Base-by-base conservation (phyloP, 805 yeast genomes). In the Lipomyces yamadae region DNA sequence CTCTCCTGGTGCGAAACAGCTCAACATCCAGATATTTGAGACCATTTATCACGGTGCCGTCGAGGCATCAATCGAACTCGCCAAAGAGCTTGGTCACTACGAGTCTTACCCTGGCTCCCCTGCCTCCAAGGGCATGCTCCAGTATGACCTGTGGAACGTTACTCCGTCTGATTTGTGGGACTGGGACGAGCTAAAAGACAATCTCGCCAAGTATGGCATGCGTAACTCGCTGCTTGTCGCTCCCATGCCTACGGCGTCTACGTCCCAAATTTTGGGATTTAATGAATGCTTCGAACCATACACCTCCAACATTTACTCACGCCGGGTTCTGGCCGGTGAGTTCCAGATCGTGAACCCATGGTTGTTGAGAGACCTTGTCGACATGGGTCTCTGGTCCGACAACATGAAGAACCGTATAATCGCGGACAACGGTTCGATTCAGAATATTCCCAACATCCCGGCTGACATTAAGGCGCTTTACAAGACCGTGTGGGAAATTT, bases 211-310 rank as follows among this genome's bases (percentile, higher is more conserved):
- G 69, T 78, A 86, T 74, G 98, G 98, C 58, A 74, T 94, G 54
- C 82, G 98, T 75, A 94, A 94, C 81, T 94, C 98, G 3, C 80
- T 94, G 64, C 78, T 93, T 18, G 90, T 93, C 42, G 98, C 96
- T 0, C 95, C 97, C 62, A 94, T 94, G 98, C 98, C 98, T 56
- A 94, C 98, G 18, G 98, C 98, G 1, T 92, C 98, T 0, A 94
- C 98, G 1, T 94, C 98, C 2, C 98, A 92, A 81, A 93, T 94
- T 61, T 82, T 94, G 61, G 98, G 98, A 52, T 91, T 85, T 81
- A 93, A 88, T 73, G 98, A 94, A 80, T 93, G 98, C 79, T 94
- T 94, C 78, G 99, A 94, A 78, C 98, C 99, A 11, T 87, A 88
- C 77, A 93, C 99, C 6, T 92, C 97, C 29, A 94, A 94, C 79